Evolutionary conservation across 164 flowering plant species (phyloP), one percentile per base, ranked within the genome.

Genomic region (Piper betle): DNA sequence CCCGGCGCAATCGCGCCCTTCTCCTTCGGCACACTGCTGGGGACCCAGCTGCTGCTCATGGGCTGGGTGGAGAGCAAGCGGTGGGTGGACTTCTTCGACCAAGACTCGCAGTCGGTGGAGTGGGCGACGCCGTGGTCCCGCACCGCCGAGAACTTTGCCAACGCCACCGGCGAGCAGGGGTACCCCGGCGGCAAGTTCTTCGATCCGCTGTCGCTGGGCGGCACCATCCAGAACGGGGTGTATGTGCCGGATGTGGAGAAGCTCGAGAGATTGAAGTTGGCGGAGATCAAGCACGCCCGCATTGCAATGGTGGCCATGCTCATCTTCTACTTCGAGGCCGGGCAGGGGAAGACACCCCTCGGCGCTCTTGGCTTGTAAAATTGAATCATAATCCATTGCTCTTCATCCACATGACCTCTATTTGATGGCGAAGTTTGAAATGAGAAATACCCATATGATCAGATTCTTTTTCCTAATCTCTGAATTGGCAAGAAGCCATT

Each of bases 1-100:
- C 98, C 98, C 0, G 79, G 87, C 20, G 98, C 96, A 1, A 73
- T 89, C n/a, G 96, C 98, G 3, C 96, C 98, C 6, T 89, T 89
- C 84, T 92, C 98, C 33, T 92, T 92, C 66, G 94, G 94, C 2
- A 61, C 96, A 0, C 84, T 92, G 3, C 76, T 92, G 17, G 98
- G 98, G 9, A 92, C 98, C 48, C 98, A 92, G 64, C 87, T 92
- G 42, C 69, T 92, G 39, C 91, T 92, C 48, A 92, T 92, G 98
- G 96, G 98, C 1, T 92, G 98, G 98, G 98, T 92, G 4, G 98
- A 92, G 78, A 85, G 96, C 84, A 92, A 92, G 72, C 69, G 98
- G 59, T 92, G 98, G 98, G 98, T 86, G 4, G 98, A 92, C 64
- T 92, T 89, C 90, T 92, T 85, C 93, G 80, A 81, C 87, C 98